Conservation (phyloP, 2,329 filamentous ascomycete species). For the Arthrobotrys musiformis region DNA sequence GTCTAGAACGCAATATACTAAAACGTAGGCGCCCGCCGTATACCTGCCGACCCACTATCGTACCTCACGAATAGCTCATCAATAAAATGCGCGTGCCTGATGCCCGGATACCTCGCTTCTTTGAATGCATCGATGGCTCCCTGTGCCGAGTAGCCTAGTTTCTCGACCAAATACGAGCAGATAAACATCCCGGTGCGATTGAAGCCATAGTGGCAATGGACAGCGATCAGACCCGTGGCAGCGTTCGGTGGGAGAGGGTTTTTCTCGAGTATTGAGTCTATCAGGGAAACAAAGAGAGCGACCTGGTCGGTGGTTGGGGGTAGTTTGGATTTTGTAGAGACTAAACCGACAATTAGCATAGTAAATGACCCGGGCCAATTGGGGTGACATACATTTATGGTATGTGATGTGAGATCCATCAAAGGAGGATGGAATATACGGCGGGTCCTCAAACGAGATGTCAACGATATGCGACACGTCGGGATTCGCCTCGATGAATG, state of each 20-base stretch:
- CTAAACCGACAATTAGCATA: conserved; percentile 32
- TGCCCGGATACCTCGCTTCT: conserved; percentile 78
- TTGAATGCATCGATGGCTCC: conserved; percentile 84
- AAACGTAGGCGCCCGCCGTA: conserved; percentile 63
- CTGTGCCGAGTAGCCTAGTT: conserved; percentile 75
- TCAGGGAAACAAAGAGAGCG: conserved; percentile 69
- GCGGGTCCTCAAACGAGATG: conserved; percentile 88
- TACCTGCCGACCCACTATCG: conserved; percentile 65
- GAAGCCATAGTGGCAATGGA: conserved; percentile 95
- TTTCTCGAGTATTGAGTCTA: conserved; percentile 64
- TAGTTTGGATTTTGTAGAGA: conserved; percentile 82
- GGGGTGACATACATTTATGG: conserved; percentile 58
- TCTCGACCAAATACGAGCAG: conserved; percentile 88
- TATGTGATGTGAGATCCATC: conserved; percentile 59
- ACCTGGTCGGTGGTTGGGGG: conserved; percentile 76
- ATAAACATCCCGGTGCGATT: conserved; percentile 94
- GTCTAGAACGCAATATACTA: conserved; percentile 1
- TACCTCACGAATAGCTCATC: conserved; percentile 86
- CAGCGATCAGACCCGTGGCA: conserved; percentile 56
- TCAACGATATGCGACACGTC: conserved; percentile 75
- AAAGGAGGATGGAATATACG: conserved; percentile 76
- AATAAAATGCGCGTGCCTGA: conserved; percentile 88
- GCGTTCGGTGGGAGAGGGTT: conserved; percentile 55
- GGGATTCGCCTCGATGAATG: conserved; percentile 76
- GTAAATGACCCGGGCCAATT: no score